Base-by-base conservation (phyloP, 208 protist genomes). In the Leishmania aethiopica region DNA sequence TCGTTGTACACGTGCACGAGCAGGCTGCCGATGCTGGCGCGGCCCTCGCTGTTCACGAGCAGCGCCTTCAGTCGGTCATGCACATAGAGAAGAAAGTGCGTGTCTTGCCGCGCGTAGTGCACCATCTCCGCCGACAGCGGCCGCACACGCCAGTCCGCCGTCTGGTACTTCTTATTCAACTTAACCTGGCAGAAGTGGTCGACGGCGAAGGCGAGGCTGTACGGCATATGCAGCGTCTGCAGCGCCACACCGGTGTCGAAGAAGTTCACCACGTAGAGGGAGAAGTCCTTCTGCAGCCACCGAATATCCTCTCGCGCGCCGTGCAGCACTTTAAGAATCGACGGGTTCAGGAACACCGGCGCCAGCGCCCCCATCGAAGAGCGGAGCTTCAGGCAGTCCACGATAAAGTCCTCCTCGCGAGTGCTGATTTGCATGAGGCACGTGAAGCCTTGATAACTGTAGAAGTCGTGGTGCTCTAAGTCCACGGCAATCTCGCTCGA, bases 371-470 rank as follows among this genome's bases (percentile, higher is more conserved):
- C 81, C 92, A 99, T 97, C 5, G 93, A 84, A 2, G 85, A 77
- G 22, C 99, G 91, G 17, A 99, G 86, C 64, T 94, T 92, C 15
- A 99, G 83, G 47, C 97, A 98, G 89, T 99, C 99, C 62, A 99
- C 87, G 32, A 99, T 92, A 87, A 96, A 99, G 91, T 99, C 99
- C 72, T 93, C 87, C 40, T 80, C 87, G 47, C 98, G 90, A 1
- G 98, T 99, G 72, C 97, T 99, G 75, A 99, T 96, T 85, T 99
- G 99, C 98, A 99, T 99, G 42, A 99, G 92, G 88, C 99, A 99
- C 15, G 96, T 97, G 82, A 99, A 99, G 49, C 99, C 99, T 74
- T 99, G 96, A 78, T 97, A 99, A 17, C 98, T 98, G 83, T 98
- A 97, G 80, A 95, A 99, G 71, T 91, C 89, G 87, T 99, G 98